Percentiles rank a stretch among this genome's conserved stretches.
Evolutionary conservation across 441 rosid species (phyloP).

Genomic region (Pelargonium fulgidum): DNA sequence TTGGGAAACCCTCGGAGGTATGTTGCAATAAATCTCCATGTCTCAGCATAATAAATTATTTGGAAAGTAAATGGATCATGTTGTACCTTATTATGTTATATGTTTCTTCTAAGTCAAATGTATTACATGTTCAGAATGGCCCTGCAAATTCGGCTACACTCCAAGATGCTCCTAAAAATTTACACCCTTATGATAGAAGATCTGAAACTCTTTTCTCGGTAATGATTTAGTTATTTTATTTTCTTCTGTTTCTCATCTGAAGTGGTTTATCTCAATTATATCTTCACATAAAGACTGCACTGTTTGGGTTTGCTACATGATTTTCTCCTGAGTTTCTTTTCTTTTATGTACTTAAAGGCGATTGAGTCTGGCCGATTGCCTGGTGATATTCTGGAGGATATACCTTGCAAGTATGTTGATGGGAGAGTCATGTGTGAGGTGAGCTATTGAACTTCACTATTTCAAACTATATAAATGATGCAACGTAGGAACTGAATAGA

Average conservation of each 20-base stretch:
- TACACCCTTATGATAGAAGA: slow-evolving; percentile 79
- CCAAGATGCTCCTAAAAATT: slow-evolving; percentile 54
- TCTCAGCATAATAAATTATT: background rate
- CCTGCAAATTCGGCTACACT: slow-evolving; percentile 33
- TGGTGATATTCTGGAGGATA: slow-evolving; percentile 67
- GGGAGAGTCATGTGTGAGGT: slow-evolving; percentile 86
- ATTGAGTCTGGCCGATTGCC: slow-evolving; percentile 89
- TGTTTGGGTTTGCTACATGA: background rate
- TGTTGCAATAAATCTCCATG: slow-evolving; percentile 18
- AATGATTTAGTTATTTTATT: slow-evolving; percentile 20
- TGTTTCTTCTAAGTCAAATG: background rate
- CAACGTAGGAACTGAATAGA: too few relatives aligned
- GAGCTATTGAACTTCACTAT: slow-evolving; percentile 22
- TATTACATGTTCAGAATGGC: slow-evolving; percentile 37
- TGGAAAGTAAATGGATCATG: background rate
- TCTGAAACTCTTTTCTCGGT: slow-evolving; percentile 82
- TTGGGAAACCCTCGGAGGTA: slow-evolving; percentile 80
- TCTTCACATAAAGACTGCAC: background rate
- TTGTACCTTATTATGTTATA: background rate
- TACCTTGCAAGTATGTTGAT: slow-evolving; percentile 69
- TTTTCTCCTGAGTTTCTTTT: slow-evolving; percentile 8
- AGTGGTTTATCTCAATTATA: slow-evolving; percentile 15
- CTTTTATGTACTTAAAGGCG: slow-evolving; percentile 42
- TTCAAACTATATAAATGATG: background rate
- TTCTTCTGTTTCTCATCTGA: slow-evolving; percentile 12